Evolutionary conservation across 129 eudicot species (phyloP).

Genomic region (Artemisia argyi): DNA sequence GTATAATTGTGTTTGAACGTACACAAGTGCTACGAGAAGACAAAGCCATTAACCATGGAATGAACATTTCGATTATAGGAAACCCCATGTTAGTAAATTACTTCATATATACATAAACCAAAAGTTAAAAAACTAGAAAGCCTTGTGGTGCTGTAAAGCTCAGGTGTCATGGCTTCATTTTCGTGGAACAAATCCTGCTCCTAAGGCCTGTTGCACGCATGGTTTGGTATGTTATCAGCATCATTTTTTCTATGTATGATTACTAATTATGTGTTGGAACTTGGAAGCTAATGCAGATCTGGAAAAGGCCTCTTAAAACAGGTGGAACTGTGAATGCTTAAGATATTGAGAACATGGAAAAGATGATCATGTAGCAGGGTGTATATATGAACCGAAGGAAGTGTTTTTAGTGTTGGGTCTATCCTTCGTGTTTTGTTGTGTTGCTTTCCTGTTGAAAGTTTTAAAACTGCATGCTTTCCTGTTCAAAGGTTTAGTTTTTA

Average conservation of each 20-base stretch:
- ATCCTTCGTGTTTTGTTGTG: slow-evolving; percentile 9
- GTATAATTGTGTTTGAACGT: neutral
- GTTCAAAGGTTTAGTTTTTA: too few relatives aligned
- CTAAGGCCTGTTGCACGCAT: too few relatives aligned
- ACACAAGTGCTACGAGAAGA: neutral
- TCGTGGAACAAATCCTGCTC: neutral
- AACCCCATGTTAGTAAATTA: neutral
- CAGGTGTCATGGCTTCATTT: neutral
- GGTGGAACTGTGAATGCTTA: neutral
- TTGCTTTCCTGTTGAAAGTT: too few relatives aligned
- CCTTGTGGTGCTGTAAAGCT: neutral
- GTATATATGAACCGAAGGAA: slow-evolving; percentile 1
- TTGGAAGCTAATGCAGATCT: slow-evolving; percentile 23
- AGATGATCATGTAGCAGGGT: slow-evolving; percentile 2
- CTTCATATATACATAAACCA: neutral
- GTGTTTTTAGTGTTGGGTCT: slow-evolving; percentile 20
- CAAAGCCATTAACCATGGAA: neutral
- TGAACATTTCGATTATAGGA: neutral
- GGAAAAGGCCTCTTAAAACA: slow-evolving; percentile 25
- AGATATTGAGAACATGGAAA: slow-evolving; percentile 5
- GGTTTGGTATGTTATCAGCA: neutral
- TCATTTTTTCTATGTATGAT: neutral
- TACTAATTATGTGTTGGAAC: slow-evolving; percentile 10
- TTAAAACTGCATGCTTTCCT: too few relatives aligned
- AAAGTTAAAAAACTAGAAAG: neutral